These are phyloP conservation scores for Claviceps fusiformis DNA, from an alignment of 2,329 filamentous ascomycete species.

Conservation along the genomic window DNA sequence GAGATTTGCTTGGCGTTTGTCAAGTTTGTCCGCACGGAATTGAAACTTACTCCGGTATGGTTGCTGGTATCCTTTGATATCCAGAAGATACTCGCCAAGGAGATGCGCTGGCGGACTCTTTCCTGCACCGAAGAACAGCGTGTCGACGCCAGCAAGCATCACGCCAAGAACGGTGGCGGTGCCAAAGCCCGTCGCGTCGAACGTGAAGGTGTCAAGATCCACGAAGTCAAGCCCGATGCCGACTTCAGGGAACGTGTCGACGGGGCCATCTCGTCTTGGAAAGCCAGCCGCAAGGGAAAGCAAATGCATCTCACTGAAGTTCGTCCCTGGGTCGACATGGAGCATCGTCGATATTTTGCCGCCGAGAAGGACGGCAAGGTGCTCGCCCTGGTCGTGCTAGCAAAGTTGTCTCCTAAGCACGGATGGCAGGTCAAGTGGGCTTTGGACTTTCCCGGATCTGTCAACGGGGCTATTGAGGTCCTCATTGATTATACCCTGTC, in stretches of 20 bases:
- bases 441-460: slow-evolving; percentile 79
- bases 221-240: slow-evolving; percentile 55
- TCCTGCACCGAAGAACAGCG: slow-evolving; percentile 84
- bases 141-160: slow-evolving; percentile 60
- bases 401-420: slow-evolving; percentile 64
- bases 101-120: slow-evolving; percentile 76
- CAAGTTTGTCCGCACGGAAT: slow-evolving; percentile 57
- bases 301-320: slow-evolving; percentile 89
- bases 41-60: slow-evolving; percentile 68
- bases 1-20: slow-evolving; percentile 64
- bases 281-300: slow-evolving; percentile 61
- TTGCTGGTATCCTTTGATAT: slow-evolving; percentile 68
- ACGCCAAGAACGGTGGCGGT: slow-evolving; percentile 41
- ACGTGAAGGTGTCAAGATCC: slow-evolving; percentile 70
- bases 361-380: slow-evolving; percentile 63
- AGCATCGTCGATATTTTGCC: slow-evolving; percentile 77
- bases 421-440: slow-evolving; percentile 95
- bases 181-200: slow-evolving; percentile 72
- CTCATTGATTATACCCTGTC: slow-evolving; percentile 59
- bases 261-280: slow-evolving; percentile 65
- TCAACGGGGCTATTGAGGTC: slow-evolving; percentile 77
- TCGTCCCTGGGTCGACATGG: slow-evolving; percentile 71
- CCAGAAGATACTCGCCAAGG: slow-evolving; percentile 66
- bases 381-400: slow-evolving; percentile 65
- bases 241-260: slow-evolving; percentile 59